Percentiles rank a stretch among this genome's conserved stretches.
Evolutionary conservation across 768 basidiomycete species (phyloP).

Genomic region (Sporobolomyces pararoseus): DNA sequence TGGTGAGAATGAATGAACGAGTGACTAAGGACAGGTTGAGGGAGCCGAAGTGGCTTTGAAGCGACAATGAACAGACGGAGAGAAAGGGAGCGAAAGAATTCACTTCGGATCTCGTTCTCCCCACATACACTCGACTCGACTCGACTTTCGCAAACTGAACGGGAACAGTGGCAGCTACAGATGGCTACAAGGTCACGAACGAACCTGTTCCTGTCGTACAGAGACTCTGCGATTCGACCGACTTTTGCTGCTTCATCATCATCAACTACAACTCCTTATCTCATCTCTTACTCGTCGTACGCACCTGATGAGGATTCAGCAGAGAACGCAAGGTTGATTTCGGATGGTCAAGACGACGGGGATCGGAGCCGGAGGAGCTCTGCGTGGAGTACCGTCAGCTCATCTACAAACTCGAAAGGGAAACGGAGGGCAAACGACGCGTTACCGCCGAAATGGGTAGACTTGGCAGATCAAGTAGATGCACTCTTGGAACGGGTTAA

Average conservation of each 20-base stretch:
- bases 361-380: conserved; percentile 51
- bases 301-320: conserved; percentile 52
- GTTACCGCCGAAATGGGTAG: conserved; percentile 53
- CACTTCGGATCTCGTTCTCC: not conserved
- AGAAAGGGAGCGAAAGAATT: not conserved
- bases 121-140: conserved; percentile 10
- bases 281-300: conserved; percentile 11
- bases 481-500: conserved; percentile 65
- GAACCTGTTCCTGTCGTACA: conserved; percentile 85
- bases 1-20: too few relatives aligned
- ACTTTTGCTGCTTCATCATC: conserved; percentile 40
- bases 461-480: conserved; percentile 83
- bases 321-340: conserved; percentile 43
- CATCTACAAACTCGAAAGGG: not conserved
- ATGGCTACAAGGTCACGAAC: conserved; percentile 74
- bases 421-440: conserved; percentile 16
- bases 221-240: conserved; percentile 63
- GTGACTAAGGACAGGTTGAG: not conserved
- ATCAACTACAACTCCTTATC: conserved; percentile 20
- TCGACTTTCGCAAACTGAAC: too few relatives aligned
- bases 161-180: too few relatives aligned
- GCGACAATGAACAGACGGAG: not conserved
- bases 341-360: conserved; percentile 57
- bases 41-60: not conserved
- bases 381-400: conserved; percentile 18